Evolutionary conservation across 2,329 filamentous ascomycete species (phyloP), one percentile per base, ranked within the genome.

Genomic region (Pseudogymnoascus pannorum): DNA sequence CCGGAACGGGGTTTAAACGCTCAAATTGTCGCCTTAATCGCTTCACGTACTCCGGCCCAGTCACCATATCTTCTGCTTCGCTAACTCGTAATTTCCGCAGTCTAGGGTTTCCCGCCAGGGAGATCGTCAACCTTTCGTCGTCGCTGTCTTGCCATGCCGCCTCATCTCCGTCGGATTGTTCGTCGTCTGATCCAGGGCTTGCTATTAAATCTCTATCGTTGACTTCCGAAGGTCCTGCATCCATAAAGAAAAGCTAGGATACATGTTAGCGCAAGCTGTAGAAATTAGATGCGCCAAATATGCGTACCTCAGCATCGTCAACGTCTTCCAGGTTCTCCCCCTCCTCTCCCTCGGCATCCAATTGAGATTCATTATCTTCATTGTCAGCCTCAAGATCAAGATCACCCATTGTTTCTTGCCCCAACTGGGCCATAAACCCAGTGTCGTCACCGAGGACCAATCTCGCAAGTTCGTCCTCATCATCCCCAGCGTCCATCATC

Each of bases 71-170:
- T 70, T 99, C 94, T 1, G 83, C 84, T 70, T 93, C 91, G 2
- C 85, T 87, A 58, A 86, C 79, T 64, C 94, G 84, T 64, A 99
- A 79, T 75, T 97, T 97, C 66, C 92, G 85, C 71, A 97, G 74
- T 66, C 89, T 83, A 57, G 86, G 83, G 48, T 87, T 86, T 24
- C 85, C 83, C 3, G 91, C 88, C 38, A 99, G 81, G 12, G 93
- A 97, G 57, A 99, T 82, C 5, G 86, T 84, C 64, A 97, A 78
- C 60, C 90, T 84, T 71, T 97, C 94, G 71, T 99, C 94, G 69
- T 99, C 94, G 74, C 92, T 97, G 72, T 99, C 94, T 67, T 92
- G 86, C 94, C 94, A 99, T 1, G 86, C 89, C 2, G 87, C 81
- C 18, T 78, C 77, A 42, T 81, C 77, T 66, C 75, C 74, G 33